Evolutionary conservation across 208 protist genomes (phyloP).

Genomic region (Crithidia mellificae): DNA sequence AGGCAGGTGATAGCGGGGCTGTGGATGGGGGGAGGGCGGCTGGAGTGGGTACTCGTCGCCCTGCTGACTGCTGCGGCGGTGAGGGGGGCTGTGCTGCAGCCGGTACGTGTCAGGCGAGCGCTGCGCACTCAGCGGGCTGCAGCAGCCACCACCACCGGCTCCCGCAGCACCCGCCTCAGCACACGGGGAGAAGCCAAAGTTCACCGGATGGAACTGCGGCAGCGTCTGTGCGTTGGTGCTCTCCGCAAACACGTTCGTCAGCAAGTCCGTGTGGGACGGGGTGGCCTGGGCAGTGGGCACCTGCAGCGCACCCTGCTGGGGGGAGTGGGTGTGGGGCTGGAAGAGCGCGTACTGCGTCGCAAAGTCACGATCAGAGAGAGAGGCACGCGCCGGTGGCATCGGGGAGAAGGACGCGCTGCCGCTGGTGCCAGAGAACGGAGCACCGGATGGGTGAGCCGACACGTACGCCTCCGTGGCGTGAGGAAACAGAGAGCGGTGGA

Average conservation of each 20-base stretch:
- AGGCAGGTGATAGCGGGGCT: too few species aligned
- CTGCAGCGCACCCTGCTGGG: not conserved
- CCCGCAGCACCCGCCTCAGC: too few species aligned
- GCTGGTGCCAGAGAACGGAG: conserved; percentile 1
- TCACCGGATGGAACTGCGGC: not conserved
- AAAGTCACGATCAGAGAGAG: conserved; percentile 1
- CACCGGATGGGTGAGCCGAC: not conserved
- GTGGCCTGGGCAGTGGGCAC: not conserved
- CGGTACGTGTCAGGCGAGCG: too few species aligned
- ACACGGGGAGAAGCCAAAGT: too few species aligned
- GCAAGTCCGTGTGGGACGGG: conserved; percentile 8
- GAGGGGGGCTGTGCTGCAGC: too few species aligned
- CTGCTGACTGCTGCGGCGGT: too few species aligned
- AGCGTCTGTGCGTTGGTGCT: not conserved
- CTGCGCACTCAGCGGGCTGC: not conserved
- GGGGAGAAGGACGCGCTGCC: not conserved
- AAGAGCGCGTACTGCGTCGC: conserved; percentile 8
- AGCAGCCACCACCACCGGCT: not conserved
- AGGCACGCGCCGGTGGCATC: not conserved
- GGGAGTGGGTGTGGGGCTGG: conserved; percentile 11
- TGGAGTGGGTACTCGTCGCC: too few species aligned
- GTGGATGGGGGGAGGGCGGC: too few species aligned
- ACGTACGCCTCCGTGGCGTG: not conserved
- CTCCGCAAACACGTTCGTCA: conserved; percentile 11
- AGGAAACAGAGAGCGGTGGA: conserved; percentile 7